These are phyloP conservation scores for Phytophthora pluvialis DNA, from an alignment of 352 stramenopile genomes.

Conservation along the genomic window DNA sequence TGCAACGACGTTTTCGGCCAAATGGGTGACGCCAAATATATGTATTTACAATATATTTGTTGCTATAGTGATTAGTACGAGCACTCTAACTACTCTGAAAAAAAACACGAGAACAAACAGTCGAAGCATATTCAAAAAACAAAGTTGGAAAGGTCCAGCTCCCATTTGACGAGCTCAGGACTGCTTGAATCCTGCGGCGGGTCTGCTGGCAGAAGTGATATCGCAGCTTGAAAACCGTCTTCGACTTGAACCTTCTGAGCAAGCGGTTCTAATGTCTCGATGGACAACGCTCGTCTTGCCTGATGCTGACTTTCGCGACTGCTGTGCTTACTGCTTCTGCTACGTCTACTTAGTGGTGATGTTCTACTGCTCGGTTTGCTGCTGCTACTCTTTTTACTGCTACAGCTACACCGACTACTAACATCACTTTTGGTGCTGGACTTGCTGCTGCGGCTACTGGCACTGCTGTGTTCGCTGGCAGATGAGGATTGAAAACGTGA, in stretches of 20 bases:
- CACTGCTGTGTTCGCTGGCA: slow-evolving; percentile 17
- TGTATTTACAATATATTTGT: too few relatives aligned
- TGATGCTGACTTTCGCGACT: not conserved
- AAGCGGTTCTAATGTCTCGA: not conserved
- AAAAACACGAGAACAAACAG: not conserved
- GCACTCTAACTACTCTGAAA: too few relatives aligned
- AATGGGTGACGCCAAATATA: too few relatives aligned
- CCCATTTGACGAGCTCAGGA: slow-evolving; percentile 43
- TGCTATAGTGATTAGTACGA: too few relatives aligned
- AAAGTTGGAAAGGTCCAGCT: slow-evolving; percentile 79
- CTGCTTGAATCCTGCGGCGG: slow-evolving; percentile 11
- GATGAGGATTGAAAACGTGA: slow-evolving; percentile 2
- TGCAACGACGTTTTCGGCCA: too few relatives aligned
- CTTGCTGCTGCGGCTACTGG: slow-evolving; percentile 1
- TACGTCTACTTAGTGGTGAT: not conserved
- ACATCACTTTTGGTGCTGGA: slow-evolving; percentile 3
- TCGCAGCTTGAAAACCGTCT: not conserved
- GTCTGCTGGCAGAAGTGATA: not conserved
- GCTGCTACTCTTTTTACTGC: slow-evolving; percentile 9
- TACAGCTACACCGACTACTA: not conserved
- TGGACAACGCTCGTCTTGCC: not conserved
- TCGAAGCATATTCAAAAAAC: slow-evolving; percentile 2
- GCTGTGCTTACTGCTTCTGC: not conserved
- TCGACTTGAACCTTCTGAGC: not conserved
- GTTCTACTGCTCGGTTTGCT: slow-evolving; percentile 4